Conservation (phyloP, 78 protist genomes). For the Pigoraptor vietnamica region DNA sequence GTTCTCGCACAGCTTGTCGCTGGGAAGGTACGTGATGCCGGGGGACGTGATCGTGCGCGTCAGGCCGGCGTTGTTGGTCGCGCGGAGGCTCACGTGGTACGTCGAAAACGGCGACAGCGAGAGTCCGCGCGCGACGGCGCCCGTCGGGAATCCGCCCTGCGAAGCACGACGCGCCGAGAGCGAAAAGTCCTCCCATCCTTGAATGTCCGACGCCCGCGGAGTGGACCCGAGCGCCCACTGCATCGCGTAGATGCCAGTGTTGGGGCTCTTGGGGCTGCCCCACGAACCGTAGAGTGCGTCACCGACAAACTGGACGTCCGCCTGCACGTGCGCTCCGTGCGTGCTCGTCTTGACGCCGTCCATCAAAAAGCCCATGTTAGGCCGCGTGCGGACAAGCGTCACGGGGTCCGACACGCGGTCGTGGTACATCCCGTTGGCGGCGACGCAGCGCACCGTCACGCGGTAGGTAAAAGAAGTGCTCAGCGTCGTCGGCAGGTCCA, state of each 20-base stretch:
- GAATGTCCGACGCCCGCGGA: background rate
- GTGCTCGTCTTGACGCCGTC: background rate
- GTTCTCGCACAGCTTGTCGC: background rate
- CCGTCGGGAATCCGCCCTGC: background rate
- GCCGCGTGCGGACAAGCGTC: background rate
- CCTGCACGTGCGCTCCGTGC: background rate
- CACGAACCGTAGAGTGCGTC: background rate
- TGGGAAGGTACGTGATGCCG: background rate
- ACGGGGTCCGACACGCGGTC: background rate
- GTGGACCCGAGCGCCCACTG: background rate
- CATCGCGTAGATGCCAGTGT: background rate
- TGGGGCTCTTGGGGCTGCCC: background rate
- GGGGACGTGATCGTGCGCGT: background rate
- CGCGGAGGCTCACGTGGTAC: background rate
- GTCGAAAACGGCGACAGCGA: background rate
- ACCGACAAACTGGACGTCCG: background rate
- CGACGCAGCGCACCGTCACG: background rate
- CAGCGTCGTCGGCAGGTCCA: background rate
- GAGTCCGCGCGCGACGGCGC: background rate
- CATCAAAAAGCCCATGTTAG: background rate
- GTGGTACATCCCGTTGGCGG: background rate
- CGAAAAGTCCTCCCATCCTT: background rate
- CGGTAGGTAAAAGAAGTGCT: background rate
- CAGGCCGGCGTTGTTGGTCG: background rate
- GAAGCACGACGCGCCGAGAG: background rate